These are phyloP conservation scores for Opeltia flavorubescens DNA, from an alignment of 495 filamentous ascomycete genomes.

Conservation along the genomic window DNA sequence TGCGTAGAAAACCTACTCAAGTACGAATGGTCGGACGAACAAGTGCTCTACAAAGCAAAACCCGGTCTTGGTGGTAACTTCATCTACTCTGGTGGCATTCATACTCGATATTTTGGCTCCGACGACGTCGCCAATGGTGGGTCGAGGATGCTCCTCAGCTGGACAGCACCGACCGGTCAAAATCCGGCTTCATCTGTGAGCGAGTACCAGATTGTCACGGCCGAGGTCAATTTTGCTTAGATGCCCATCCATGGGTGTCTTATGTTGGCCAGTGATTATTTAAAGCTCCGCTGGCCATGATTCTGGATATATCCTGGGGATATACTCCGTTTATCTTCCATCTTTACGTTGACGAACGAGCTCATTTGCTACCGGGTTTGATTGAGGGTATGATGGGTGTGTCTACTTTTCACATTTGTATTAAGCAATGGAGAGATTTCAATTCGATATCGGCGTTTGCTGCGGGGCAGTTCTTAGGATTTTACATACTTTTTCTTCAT, in stretches of 20 bases:
- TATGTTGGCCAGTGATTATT: background rate
- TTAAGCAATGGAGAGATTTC: background rate
- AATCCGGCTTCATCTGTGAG: constrained; percentile 12
- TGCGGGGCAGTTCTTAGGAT: constrained; percentile 2
- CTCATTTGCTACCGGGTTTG: background rate
- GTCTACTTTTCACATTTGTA: background rate
- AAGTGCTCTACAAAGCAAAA: constrained; percentile 16
- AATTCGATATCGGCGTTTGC: background rate
- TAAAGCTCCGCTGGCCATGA: background rate
- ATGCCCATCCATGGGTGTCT: background rate
- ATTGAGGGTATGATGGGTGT: background rate
- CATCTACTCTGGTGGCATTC: constrained; percentile 19
- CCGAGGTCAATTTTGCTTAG: constrained; percentile 16
- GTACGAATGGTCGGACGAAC: constrained; percentile 19
- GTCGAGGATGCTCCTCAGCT: constrained; percentile 19
- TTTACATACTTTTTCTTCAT: constrained; percentile 1
- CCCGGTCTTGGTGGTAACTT: constrained; percentile 15
- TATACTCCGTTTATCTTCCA: constrained; percentile 7
- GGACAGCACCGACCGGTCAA: constrained; percentile 21
- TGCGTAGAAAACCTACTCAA: constrained; percentile 19
- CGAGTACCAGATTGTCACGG: constrained; percentile 21
- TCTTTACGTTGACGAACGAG: background rate
- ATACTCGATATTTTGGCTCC: constrained; percentile 19
- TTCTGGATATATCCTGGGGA: constrained; percentile 12
- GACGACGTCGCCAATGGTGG: constrained; percentile 22